phyloP scores from a whole-genome alignment of 768 basidiomycete genomes.

The Tephrocybe sp. region DNA sequence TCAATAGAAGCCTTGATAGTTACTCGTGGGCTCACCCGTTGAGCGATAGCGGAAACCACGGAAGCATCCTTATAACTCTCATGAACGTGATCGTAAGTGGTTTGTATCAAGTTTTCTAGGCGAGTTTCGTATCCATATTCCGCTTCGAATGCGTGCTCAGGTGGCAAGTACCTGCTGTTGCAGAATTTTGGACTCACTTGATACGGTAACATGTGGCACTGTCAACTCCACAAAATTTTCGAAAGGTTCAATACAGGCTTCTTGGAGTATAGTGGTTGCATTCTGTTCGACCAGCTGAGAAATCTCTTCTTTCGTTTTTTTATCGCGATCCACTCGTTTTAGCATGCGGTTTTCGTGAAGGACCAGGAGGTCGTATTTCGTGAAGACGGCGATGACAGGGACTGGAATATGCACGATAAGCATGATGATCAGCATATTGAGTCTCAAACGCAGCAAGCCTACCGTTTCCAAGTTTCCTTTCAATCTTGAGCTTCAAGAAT shows the following conservation, averaged over 20 bases:
- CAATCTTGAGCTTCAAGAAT: constrained; percentile 18
- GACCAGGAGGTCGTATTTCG: constrained; percentile 28
- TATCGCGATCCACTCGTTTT: constrained; percentile 1
- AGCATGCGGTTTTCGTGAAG: constrained; percentile 2
- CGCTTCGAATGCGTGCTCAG: not conserved
- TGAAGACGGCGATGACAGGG: constrained; percentile 30
- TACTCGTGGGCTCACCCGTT: constrained; percentile 17
- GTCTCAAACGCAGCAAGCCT: constrained; percentile 3
- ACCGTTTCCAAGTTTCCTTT: constrained; percentile 14
- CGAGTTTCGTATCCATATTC: constrained; percentile 7
- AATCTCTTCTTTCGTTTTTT: not conserved
- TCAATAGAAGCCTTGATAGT: constrained; percentile 23
- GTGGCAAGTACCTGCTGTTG: not conserved
- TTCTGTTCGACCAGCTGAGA: not conserved
- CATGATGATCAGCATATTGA: not conserved
- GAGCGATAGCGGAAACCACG: constrained; percentile 22
- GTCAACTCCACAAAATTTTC: constrained; percentile 2
- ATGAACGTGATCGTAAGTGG: constrained; percentile 15
- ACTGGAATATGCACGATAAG: constrained; percentile 15
- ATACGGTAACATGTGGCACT: constrained; percentile 12
- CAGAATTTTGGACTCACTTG: constrained; percentile 1
- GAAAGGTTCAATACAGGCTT: constrained; percentile 5
- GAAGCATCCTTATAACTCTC: constrained; percentile 15
- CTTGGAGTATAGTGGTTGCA: not conserved
- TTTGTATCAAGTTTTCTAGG: constrained; percentile 8